phyloP scores from a whole-genome alignment of 306 rosid species.

The Lathyrus oleraceus region DNA sequence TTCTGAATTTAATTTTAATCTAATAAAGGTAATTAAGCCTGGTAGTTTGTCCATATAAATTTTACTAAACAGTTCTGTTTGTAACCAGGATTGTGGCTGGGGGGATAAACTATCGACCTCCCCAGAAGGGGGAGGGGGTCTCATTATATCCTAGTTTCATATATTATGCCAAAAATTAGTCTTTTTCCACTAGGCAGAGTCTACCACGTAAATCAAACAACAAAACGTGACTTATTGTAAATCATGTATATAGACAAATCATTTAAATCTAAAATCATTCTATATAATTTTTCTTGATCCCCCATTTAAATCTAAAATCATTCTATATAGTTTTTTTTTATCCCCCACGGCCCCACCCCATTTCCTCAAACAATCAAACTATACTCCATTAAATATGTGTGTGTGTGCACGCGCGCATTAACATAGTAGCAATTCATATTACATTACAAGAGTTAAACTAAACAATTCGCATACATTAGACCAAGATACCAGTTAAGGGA shows the following conservation, averaged over 20 bases:
- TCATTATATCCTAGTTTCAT: too few species aligned
- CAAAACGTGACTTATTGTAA: too few species aligned
- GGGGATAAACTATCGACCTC: not conserved
- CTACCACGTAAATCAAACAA: not conserved
- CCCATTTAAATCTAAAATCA: too few species aligned
- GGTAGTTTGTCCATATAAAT: not conserved
- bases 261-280: too few species aligned
- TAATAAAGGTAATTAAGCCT: conserved; percentile 9
- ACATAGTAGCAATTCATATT: conserved; percentile 11
- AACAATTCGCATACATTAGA: not conserved
- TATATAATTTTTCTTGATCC: too few species aligned
- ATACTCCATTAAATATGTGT: too few species aligned
- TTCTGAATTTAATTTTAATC: not conserved
- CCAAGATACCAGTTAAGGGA: conserved; percentile 3
- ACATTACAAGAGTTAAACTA: not conserved
- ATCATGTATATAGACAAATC: not conserved
- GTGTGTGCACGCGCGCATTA: too few species aligned
- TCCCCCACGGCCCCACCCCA: too few species aligned
- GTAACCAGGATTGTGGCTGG: not conserved
- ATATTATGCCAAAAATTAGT: too few species aligned
- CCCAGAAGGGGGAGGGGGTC: too few species aligned
- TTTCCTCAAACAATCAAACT: too few species aligned
- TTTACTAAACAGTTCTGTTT: not conserved
- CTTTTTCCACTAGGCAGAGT: not conserved
- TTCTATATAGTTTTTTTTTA: too few species aligned